A percentile compares a stretch with the other conserved stretches of the same genome.
Conservation (phyloP, 164 flowering plant species). For the Stephania cephalantha region DNA sequence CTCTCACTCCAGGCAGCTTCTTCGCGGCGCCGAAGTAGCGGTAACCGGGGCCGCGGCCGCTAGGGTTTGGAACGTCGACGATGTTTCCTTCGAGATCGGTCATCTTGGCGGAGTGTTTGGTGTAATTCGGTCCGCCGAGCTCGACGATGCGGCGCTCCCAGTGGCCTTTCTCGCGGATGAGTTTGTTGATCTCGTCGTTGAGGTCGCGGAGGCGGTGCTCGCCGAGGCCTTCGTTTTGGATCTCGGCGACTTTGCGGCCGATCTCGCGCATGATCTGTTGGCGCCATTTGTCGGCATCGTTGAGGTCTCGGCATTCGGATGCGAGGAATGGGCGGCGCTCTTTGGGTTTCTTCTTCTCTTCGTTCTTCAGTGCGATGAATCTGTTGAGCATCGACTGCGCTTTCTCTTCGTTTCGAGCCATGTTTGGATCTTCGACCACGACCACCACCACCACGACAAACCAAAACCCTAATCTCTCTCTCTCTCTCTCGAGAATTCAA, state of each 20-base stretch:
- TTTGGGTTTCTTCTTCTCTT: conserved; percentile 89
- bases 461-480: not conserved
- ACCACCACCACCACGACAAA: too few species aligned
- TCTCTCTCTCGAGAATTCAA: too few species aligned
- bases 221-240: conserved; percentile 91
- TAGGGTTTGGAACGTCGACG: conserved; percentile 89
- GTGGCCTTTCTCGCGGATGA: conserved; percentile 72
- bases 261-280: conserved; percentile 96
- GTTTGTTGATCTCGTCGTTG: conserved; percentile 91
- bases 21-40: conserved; percentile 93
- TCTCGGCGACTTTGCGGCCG: conserved; percentile 85
- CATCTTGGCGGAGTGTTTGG: conserved; percentile 65
- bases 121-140: conserved; percentile 80
- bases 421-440: conserved; percentile 8
- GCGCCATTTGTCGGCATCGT: conserved; percentile 93
- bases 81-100: conserved; percentile 92
- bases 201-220: conserved; percentile 86
- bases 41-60: conserved; percentile 90
- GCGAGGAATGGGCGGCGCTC: conserved; percentile 92
- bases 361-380: conserved; percentile 61
- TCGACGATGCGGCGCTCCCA: conserved; percentile 89
- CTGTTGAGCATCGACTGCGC: conserved; percentile 97
- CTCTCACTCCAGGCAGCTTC: conserved; percentile 84
- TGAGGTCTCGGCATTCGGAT: conserved; percentile 88
- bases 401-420: conserved; percentile 98